A percentile compares a stretch with the other conserved stretches of the same genome.
Evolutionary conservation across 2,329 filamentous ascomycete genomes (phyloP).

Genomic region (Fusarium liriodendri): DNA sequence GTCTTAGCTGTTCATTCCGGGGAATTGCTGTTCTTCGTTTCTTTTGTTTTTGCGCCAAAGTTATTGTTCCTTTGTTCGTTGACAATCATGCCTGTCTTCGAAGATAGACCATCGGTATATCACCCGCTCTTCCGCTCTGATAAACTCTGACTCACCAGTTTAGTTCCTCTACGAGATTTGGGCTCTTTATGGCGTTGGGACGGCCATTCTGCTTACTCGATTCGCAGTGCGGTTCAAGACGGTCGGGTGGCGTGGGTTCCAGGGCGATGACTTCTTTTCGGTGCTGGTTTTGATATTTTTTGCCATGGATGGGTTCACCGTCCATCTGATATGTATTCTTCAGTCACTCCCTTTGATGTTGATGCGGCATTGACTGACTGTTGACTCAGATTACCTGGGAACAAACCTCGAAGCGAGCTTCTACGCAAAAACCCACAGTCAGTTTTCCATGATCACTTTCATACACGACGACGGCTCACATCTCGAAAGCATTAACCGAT

Average conservation of each 20-base stretch:
- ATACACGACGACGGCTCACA: not conserved
- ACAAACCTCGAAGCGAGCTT: conserved; percentile 37
- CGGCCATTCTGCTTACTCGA: conserved; percentile 46
- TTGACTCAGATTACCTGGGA: conserved; percentile 28
- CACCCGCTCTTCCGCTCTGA: not conserved
- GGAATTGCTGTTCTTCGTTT: not conserved
- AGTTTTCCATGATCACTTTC: not conserved
- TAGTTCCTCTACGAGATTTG: conserved; percentile 47
- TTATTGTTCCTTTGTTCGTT: not conserved
- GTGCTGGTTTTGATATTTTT: conserved; percentile 50
- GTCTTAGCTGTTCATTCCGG: not conserved
- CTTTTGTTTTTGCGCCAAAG: not conserved
- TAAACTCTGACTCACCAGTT: not conserved
- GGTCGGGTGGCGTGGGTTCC: conserved; percentile 50
- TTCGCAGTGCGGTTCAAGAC: conserved; percentile 51
- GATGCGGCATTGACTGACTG: not conserved
- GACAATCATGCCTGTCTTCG: conserved; percentile 12
- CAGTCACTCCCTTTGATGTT: accelerated
- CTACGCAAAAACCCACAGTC: conserved; percentile 1
- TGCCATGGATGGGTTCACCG: conserved; percentile 49
- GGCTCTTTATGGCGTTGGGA: conserved; percentile 48
- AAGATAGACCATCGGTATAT: conserved; percentile 8
- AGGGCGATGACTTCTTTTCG: conserved; percentile 53
- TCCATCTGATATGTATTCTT: conserved; percentile 48
- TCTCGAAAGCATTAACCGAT: conserved; percentile 32